A percentile compares a stretch with the other conserved stretches of the same genome.
phyloP scores from a whole-genome alignment of 495 filamentous ascomycete genomes.

The Penicillium cinerascens region DNA sequence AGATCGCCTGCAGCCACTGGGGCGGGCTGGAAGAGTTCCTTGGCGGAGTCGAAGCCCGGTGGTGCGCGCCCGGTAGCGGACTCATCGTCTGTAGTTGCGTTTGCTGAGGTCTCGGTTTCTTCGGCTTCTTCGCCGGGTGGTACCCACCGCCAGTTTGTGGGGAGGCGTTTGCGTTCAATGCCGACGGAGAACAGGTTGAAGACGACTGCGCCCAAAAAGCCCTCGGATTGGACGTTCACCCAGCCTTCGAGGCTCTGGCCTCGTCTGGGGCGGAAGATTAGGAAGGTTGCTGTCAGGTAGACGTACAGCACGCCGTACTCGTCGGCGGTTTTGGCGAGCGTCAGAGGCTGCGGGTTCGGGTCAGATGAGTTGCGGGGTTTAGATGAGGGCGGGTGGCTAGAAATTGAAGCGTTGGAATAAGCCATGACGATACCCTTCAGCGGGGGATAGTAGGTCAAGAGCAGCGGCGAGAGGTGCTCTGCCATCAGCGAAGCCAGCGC shows the following conservation, averaged over 20 bases:
- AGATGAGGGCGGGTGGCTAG: constrained; percentile 31
- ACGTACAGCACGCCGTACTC: constrained; percentile 66
- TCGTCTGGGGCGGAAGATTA: constrained; percentile 61
- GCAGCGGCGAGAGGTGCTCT: constrained; percentile 71
- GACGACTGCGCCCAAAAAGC: constrained; percentile 65
- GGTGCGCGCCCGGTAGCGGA: constrained; percentile 15
- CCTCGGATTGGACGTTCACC: constrained; percentile 70
- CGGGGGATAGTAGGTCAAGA: constrained; percentile 72
- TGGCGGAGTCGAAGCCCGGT: constrained; percentile 35
- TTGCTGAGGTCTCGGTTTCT: constrained; percentile 6
- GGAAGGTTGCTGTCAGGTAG: constrained; percentile 71
- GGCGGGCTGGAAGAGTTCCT: constrained; percentile 42
- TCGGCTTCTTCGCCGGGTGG: constrained; percentile 37
- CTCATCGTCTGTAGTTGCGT: constrained; percentile 34
- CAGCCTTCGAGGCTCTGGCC: constrained; percentile 59
- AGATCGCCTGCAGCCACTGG: constrained; percentile 32
- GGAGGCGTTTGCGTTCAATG: constrained; percentile 63
- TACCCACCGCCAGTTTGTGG: constrained; percentile 64
- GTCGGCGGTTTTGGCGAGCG: constrained; percentile 54
- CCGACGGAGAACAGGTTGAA: constrained; percentile 74
- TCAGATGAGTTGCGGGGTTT: constrained; percentile 26
- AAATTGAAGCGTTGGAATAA: constrained; percentile 58
- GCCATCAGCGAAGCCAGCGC: constrained; percentile 65
- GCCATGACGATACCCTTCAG: constrained; percentile 67
- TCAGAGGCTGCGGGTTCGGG: constrained; percentile 38